These are phyloP conservation scores for Glarea lozoyensis DNA, from an alignment of 495 filamentous ascomycete genomes.

Conservation along the genomic window DNA sequence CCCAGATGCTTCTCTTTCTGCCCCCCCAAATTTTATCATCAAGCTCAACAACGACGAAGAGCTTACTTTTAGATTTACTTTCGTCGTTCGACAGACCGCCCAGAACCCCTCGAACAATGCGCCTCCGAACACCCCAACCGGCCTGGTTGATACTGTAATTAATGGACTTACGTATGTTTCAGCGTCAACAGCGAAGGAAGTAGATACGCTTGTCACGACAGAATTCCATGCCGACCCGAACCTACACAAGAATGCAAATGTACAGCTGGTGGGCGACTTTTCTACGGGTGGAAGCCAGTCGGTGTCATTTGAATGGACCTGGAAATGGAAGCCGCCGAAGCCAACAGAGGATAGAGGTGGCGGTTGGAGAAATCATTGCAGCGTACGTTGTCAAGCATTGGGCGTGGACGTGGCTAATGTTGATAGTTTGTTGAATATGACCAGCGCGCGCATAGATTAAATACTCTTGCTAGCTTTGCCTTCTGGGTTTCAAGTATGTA, in stretches of 20 bases:
- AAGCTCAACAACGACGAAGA: conserved; percentile 88
- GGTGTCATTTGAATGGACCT: conserved; percentile 89
- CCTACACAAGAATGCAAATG: conserved; percentile 92
- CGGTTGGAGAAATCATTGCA: conserved; percentile 93
- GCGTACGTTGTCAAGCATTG: conserved; percentile 34
- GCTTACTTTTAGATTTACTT: conserved; percentile 84
- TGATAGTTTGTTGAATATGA: conserved; percentile 88
- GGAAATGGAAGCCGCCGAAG: conserved; percentile 94
- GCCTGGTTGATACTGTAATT: conserved; percentile 60
- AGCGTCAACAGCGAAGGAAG: conserved; percentile 71
- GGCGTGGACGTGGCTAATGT: conserved; percentile 6
- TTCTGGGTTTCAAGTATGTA: conserved; percentile 90
- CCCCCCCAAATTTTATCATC: conserved; percentile 67
- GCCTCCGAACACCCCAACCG: conserved; percentile 36
- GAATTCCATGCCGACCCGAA: conserved; percentile 98
- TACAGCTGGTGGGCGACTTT: conserved; percentile 84
- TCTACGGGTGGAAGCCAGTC: conserved; percentile 70
- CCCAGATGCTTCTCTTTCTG: conserved; percentile 52
- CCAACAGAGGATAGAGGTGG: conserved; percentile 71
- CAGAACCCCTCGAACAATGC: conserved; percentile 38
- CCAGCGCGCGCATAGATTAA: conserved; percentile 77
- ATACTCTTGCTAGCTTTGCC: conserved; percentile 82
- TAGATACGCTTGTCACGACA: conserved; percentile 86
- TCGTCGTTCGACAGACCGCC: conserved; percentile 66
- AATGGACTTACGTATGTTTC: conserved; percentile 90